These are phyloP conservation scores for Heliosperma pusillum DNA, from an alignment of 148 eudicot species.

Conservation along the genomic window DNA sequence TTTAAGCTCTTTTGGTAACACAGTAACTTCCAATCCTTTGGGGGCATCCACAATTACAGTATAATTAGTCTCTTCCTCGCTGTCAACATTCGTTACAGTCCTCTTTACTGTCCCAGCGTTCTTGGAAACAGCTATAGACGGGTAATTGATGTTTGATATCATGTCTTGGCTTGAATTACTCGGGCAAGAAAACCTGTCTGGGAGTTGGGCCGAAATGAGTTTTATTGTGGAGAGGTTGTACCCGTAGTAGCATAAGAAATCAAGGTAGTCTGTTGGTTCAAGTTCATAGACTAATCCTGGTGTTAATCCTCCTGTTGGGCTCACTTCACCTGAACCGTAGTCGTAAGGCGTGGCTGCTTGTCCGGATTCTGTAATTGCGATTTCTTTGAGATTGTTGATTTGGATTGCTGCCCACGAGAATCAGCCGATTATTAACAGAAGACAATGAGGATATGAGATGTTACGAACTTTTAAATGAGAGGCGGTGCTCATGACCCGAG, in stretches of 20 bases:
- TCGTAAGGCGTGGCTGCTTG: constrained; percentile 60
- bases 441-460: neutral
- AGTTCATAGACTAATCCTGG: constrained; percentile 68
- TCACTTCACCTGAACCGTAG: constrained; percentile 72
- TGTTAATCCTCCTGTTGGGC: constrained; percentile 40
- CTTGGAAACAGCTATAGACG: constrained; percentile 59
- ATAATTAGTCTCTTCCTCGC: constrained; percentile 38
- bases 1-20: constrained; percentile 39
- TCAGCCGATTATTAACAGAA: neutral
- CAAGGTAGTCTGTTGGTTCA: constrained; percentile 42
- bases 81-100: constrained; percentile 63
- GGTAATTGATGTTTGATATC: constrained; percentile 66
- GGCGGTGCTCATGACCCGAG: too few species aligned
- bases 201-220: constrained; percentile 37
- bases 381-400: constrained; percentile 41
- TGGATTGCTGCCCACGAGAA: constrained; percentile 46
- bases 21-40: constrained; percentile 39
- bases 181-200: constrained; percentile 49
- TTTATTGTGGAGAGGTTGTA: constrained; percentile 45
- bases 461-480: neutral
- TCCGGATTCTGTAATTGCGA: constrained; percentile 43
- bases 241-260: constrained; percentile 55
- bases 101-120: constrained; percentile 39
- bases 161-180: constrained; percentile 32
- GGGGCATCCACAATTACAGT: constrained; percentile 40